Percentiles rank a stretch among this genome's conserved stretches.
phyloP scores from a whole-genome alignment of 257 asterid genomes.

The Solanum microdontum region DNA sequence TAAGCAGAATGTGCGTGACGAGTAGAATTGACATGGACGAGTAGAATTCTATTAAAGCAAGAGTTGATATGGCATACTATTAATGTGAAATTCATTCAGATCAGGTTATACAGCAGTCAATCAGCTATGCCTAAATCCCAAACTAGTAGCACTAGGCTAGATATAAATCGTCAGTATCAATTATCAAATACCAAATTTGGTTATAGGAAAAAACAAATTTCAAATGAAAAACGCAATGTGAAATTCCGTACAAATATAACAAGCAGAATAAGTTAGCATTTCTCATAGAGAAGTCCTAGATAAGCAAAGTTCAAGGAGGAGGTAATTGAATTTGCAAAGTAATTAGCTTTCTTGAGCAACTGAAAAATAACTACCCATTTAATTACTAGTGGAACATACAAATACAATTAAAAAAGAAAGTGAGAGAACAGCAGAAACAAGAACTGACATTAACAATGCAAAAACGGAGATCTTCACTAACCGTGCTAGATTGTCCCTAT shows the following conservation, averaged over 20 bases:
- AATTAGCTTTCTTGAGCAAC: neutral
- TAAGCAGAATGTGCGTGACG: neutral
- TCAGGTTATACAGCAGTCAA: neutral
- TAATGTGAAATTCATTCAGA: neutral
- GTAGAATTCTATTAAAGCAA: neutral
- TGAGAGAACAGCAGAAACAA: constrained; percentile 8
- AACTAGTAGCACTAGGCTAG: neutral
- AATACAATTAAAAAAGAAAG: neutral
- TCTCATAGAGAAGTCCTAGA: neutral
- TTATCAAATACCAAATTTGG: neutral
- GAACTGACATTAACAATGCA: constrained; percentile 26
- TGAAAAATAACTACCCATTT: neutral
- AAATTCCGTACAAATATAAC: neutral
- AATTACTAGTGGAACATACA: neutral
- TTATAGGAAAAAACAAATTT: neutral
- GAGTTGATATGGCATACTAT: neutral
- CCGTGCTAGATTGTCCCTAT: constrained; percentile 30
- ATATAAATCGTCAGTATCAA: neutral
- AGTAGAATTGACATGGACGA: neutral
- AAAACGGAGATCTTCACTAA: constrained; percentile 37
- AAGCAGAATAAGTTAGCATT: neutral
- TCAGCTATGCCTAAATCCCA: neutral
- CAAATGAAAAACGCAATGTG: neutral
- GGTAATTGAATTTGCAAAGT: neutral
- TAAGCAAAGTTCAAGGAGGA: neutral